A percentile compares a stretch with the other conserved stretches of the same genome.
Conservation (phyloP, 139 green algal species). For the Desmodesmus armatus region DNA sequence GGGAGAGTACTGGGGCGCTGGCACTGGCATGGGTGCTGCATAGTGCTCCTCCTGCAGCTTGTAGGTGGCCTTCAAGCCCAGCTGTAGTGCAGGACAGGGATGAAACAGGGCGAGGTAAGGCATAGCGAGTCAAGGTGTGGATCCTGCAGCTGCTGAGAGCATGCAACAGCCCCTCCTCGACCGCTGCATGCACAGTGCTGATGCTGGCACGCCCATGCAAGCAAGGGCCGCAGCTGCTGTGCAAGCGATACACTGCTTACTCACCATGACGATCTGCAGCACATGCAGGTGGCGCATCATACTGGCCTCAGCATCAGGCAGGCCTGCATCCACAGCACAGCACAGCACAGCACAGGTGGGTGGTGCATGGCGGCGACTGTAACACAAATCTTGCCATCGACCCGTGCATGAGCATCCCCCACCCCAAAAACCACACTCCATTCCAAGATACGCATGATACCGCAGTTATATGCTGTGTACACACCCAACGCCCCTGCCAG, state of each 20-base stretch:
- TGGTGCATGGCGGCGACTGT: too few relatives aligned
- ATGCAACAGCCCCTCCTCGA: not conserved
- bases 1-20: not conserved
- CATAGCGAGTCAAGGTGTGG: not conserved
- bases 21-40: not conserved
- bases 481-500: too few relatives aligned
- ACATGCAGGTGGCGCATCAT: not conserved
- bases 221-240: too few relatives aligned
- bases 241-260: not conserved
- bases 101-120: not conserved
- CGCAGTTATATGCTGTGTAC: too few relatives aligned
- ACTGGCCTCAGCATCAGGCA: constrained; percentile 13
- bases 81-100: not conserved
- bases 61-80: constrained; percentile 39
- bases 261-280: constrained; percentile 40
- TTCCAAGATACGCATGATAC: too few relatives aligned
- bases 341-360: too few relatives aligned
- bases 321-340: constrained; percentile 1
- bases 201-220: too few relatives aligned
- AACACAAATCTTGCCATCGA: too few relatives aligned
- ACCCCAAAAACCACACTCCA: too few relatives aligned
- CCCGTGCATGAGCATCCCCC: too few relatives aligned
- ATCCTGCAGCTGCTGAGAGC: not conserved
- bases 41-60: not conserved
- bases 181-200: too few relatives aligned